phyloP scores from a whole-genome alignment of 768 basidiomycete genomes.

The Pleurotus tuoliensis region DNA sequence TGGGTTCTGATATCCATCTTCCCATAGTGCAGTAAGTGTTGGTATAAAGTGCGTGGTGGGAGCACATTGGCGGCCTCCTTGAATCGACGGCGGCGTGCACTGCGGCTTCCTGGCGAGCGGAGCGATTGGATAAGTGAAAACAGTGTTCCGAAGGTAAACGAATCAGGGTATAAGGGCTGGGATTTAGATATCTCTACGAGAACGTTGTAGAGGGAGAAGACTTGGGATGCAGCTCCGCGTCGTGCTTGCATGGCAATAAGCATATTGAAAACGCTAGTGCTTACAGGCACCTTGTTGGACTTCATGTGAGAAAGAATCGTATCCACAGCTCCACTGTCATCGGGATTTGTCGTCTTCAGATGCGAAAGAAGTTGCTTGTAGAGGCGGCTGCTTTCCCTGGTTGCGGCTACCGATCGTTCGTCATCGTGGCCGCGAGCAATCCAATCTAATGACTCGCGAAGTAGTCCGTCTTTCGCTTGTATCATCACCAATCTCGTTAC shows the following conservation, averaged over 20 bases:
- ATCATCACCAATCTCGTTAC: conserved; percentile 34
- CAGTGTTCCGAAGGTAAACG: conserved; percentile 39
- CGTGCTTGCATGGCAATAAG: conserved; percentile 39
- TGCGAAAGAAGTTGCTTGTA: conserved; percentile 37
- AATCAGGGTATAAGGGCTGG: conserved; percentile 33
- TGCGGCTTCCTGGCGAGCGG: conserved; percentile 11
- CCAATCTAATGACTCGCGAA: conserved; percentile 25
- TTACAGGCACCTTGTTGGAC: conserved; percentile 30
- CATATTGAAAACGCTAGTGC: conserved; percentile 42
- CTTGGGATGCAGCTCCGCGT: conserved; percentile 25
- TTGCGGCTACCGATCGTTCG: conserved; percentile 9
- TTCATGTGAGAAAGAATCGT: conserved; percentile 36
- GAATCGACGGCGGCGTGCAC: conserved; percentile 16
- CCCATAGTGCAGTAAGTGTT: conserved; percentile 29
- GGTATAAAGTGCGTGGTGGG: conserved; percentile 38
- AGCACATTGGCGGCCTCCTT: conserved; percentile 19
- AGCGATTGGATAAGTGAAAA: conserved; percentile 28
- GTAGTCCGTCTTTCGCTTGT: conserved; percentile 27
- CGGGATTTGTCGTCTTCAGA: conserved; percentile 25
- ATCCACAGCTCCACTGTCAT: conserved; percentile 26
- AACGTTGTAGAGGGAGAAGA: conserved; percentile 39
- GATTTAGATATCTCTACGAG: conserved; percentile 29
- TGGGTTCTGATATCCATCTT: conserved; percentile 15
- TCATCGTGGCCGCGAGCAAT: conserved; percentile 18
- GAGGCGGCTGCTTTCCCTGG: conserved; percentile 17